These are phyloP conservation scores for Candida pini DNA, from an alignment of 805 yeast genomes.

Conservation along the genomic window DNA sequence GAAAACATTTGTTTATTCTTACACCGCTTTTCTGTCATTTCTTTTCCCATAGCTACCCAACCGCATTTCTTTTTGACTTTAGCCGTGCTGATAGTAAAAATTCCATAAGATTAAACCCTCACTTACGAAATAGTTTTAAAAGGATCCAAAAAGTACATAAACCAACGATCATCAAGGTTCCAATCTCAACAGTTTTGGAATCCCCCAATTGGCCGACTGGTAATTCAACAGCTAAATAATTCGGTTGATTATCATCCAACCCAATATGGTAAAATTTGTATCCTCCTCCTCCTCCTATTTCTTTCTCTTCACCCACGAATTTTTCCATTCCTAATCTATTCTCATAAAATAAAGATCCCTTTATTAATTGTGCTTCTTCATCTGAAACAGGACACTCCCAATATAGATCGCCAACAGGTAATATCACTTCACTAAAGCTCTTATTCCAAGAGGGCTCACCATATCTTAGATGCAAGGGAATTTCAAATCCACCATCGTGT, in stretches of 20 bases:
- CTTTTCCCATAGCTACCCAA: no score
- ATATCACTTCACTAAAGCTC: no score
- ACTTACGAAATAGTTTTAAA: no score
- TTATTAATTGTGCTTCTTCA: constrained; percentile 7
- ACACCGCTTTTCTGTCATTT: no score
- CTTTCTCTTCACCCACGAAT: constrained; percentile 2
- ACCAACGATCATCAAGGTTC: constrained; percentile 8
- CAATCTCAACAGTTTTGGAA: constrained; percentile 8
- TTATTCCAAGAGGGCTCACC: constrained; percentile 14
- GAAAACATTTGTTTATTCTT: no score
- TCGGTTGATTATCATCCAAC: constrained; percentile 1
- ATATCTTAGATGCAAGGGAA: constrained; percentile 29
- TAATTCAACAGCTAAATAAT: constrained; percentile 6
- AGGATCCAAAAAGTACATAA: constrained; percentile 9
- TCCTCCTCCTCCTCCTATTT: no score
- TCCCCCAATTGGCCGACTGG: constrained; percentile 15
- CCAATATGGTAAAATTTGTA: constrained; percentile 13
- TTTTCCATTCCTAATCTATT: constrained; percentile 16
- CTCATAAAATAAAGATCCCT: constrained; percentile 19
- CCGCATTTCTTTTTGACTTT: no score
- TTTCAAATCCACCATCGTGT: constrained; percentile 14
- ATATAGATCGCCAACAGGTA: constrained; percentile 21
- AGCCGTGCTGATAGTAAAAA: no score
- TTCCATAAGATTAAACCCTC: no score
- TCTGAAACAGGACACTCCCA: constrained; percentile 21